Base-by-base conservation (phyloP, 208 protist species). In the Phytomonas sp. region DNA sequence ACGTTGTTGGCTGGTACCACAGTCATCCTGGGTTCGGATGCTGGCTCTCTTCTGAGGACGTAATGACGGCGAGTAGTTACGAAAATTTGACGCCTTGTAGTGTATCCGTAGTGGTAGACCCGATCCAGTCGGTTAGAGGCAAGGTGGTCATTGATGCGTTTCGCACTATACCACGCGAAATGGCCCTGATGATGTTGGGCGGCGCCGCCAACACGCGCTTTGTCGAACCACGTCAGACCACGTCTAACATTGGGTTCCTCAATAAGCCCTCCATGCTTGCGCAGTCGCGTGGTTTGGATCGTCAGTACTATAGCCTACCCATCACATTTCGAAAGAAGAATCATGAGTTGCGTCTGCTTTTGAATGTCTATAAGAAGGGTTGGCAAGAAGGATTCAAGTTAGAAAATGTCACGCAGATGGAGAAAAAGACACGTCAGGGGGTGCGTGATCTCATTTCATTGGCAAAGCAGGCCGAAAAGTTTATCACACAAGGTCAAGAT, bases 121-220 rank as follows among this genome's bases (percentile, higher is more conserved):
- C 99, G 8, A 99, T 99, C 67, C 99, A 99, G 84, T 98, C 90
- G 33, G 99, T 99, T 7, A 98, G 97, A 68, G 99, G 99, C 46
- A 99, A 99, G 86, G 99, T 99, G 8, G 99, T 99, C 7, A 99
- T 99, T 79, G 99, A 99, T 83, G 99, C 99, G 23, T 99, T 99
- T 84, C 91, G 99, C 66, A 97, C 94, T 30, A 99, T 99, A 66
- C 82, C 84, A 20, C 79, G 69, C 91, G 93, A 87, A 82, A 88
- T 96, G 67, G 71, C 96, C 34, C 92, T 98, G 77, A 82, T 98
- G 40, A 80, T 98, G 29, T 78, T 81, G 67, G 68, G 46, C 15
- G 72, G 26, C 2, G 46, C 36, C 29, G 15, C 20, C 26, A 59
- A 17, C 26, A 72, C 65, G 30, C 65, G 71, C 30, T 87, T 84